phyloP scores from a whole-genome alignment of 495 filamentous ascomycete species.

The Xylaria bambusicola region DNA sequence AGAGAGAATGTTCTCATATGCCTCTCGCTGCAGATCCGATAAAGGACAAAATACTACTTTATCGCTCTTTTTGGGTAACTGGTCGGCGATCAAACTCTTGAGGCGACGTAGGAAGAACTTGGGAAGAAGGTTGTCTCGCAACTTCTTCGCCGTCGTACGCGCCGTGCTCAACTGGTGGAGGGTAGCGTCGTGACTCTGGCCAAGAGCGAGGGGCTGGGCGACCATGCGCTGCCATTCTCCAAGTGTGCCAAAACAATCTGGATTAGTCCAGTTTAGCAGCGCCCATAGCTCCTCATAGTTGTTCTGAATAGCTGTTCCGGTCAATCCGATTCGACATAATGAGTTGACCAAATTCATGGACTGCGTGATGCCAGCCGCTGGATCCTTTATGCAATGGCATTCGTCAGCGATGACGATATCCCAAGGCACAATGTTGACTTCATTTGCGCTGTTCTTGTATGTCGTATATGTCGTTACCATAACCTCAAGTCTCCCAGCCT shows the following conservation, averaged over 20 bases:
- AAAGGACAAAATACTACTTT: slow-evolving; percentile 93
- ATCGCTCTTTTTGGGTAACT: slow-evolving; percentile 95
- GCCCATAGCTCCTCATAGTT: slow-evolving; percentile 98
- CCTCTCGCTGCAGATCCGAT: slow-evolving; percentile 77
- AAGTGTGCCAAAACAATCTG: slow-evolving; percentile 78
- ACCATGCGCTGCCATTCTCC: slow-evolving; percentile 77
- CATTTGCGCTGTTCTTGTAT: slow-evolving; percentile 72
- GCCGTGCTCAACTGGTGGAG: slow-evolving; percentile 76
- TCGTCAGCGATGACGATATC: slow-evolving; percentile 98
- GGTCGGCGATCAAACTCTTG: slow-evolving; percentile 89
- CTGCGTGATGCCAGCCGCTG: slow-evolving; percentile 72
- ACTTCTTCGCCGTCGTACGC: slow-evolving; percentile 77
- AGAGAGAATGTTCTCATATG: slow-evolving; percentile 79
- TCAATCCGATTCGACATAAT: slow-evolving; percentile 89
- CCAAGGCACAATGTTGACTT: slow-evolving; percentile 86
- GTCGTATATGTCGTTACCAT: slow-evolving; percentile 93
- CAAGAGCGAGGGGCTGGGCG: slow-evolving; percentile 75
- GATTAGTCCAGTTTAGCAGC: slow-evolving; percentile 94
- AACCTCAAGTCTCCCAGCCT: slow-evolving; percentile 75
- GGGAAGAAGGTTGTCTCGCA: slow-evolving; percentile 86
- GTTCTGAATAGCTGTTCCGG: slow-evolving; percentile 96
- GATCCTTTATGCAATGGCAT: slow-evolving; percentile 89
- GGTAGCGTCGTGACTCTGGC: slow-evolving; percentile 91
- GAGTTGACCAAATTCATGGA: slow-evolving; percentile 92
- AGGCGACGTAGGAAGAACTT: slow-evolving; percentile 90